Evolutionary conservation across 306 rosid species (phyloP), one percentile per base, ranked within the genome.

Genomic region (Cucumis melo): DNA sequence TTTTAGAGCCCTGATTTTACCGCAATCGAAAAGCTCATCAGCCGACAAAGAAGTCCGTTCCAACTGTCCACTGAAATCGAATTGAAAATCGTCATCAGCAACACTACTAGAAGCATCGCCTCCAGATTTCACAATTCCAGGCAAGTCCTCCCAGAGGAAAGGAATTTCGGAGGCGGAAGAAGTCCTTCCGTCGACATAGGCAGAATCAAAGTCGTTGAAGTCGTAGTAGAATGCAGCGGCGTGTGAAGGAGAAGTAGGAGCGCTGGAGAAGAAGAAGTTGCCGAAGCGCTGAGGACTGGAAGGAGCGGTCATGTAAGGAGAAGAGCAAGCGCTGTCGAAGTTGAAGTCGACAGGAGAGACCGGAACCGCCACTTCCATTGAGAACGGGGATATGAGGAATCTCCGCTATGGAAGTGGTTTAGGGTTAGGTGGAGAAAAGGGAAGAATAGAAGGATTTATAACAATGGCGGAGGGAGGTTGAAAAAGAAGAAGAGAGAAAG

Each of bases 301-400:
- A 48, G 99, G 97, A 12, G 99, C 99, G 0, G 97, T 92, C 38
- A 90, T 84, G 88, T 92, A 94, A 0, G 97, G 96, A 13, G 99
- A 89, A 57, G 99, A 94, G 17, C 80, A 82, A 54, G 82, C 85
- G 74, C 94, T 87, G 80, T 89, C 89, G 79, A 89, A 89, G 88
- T 86, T 86, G 87, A 89, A 86, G 75, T 84, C 91, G 12, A 21
- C 59, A 27, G 82, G 51, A 61, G 72, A 63, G 27, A 61, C 54
- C 10, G 86, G 86, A 10, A 80, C 66, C 9, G 67, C 78, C 56
- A 86, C 76, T 73, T 81, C 84, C 79, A 86, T 66, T 64, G 86
- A 80, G 85, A 83, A 27, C 41, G 42, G 32, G 16, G 32, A 10
- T 32, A 32, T 10, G 61, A 55, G 20, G 10, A 55, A 32, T 27